Percentiles rank a stretch among this genome's conserved stretches.
Evolutionary conservation across 176 grass and related monocot genomes (phyloP).

Genomic region (Phoenix dactylifera): DNA sequence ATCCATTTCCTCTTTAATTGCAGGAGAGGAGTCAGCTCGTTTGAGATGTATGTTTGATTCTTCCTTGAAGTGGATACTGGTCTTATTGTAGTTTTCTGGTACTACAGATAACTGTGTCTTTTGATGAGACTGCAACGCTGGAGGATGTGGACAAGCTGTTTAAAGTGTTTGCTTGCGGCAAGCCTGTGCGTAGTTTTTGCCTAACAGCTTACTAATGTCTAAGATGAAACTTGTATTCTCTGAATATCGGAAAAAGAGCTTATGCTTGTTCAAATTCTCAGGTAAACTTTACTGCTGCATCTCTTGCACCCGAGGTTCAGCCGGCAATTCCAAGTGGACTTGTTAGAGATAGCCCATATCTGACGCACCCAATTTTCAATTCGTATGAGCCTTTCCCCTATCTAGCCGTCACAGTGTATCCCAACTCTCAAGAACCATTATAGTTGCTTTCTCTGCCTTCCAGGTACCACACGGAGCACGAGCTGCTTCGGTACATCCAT

Average conservation of each 20-base stretch:
- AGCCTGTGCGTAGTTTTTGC: constrained; percentile 51
- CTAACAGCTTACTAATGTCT: too few species aligned
- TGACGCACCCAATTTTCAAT: constrained; percentile 51
- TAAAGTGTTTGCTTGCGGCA: constrained; percentile 85
- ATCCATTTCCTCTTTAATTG: background rate
- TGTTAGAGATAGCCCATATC: constrained; percentile 68
- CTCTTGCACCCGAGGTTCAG: constrained; percentile 63
- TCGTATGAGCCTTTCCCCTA: background rate
- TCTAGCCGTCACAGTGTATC: constrained; percentile 3
- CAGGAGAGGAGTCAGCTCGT: background rate
- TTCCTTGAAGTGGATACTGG: background rate
- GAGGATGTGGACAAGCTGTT: constrained; percentile 96
- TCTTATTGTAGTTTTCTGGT: background rate
- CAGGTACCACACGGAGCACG: constrained; percentile 97
- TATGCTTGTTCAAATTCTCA: constrained; percentile 31
- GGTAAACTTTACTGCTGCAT: constrained; percentile 82
- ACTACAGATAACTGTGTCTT: constrained; percentile 73
- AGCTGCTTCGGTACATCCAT: constrained; percentile 89
- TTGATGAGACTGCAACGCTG: constrained; percentile 85
- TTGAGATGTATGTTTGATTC: too few species aligned
- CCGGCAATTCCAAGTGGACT: constrained; percentile 63
- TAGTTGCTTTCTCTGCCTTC: constrained; percentile 25
- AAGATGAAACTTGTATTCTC: background rate
- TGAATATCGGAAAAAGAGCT: constrained; percentile 2
- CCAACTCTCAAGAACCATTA: constrained; percentile 34